phyloP scores from a whole-genome alignment of 768 basidiomycete genomes.

The Calvatia gigantea region DNA sequence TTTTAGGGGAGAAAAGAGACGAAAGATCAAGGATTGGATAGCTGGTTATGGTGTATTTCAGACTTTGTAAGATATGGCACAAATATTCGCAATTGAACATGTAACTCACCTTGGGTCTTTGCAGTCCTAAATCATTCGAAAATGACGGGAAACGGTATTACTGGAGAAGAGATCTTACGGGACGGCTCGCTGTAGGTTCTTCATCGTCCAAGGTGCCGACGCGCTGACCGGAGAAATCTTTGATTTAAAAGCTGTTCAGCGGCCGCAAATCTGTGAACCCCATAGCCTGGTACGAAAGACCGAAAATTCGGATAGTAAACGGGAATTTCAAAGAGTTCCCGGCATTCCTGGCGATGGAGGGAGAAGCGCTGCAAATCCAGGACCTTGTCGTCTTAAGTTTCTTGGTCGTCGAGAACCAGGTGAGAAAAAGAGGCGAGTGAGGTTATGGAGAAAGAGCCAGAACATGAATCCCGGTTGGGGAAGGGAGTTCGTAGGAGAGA shows the following conservation, averaged over 20 bases:
- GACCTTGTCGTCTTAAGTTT: not conserved
- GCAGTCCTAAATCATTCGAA: constrained; percentile 3
- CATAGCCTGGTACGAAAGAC: constrained; percentile 2
- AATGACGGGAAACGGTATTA: not conserved
- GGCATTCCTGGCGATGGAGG: constrained; percentile 1
- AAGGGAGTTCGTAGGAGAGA: no score
- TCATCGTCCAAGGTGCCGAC: not conserved
- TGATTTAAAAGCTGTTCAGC: not conserved
- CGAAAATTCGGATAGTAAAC: not conserved
- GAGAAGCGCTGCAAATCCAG: not conserved
- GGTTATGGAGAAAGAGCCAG: not conserved
- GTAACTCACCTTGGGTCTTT: not conserved
- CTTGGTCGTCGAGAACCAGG: not conserved
- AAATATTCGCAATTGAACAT: not conserved
- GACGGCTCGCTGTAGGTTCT: not conserved
- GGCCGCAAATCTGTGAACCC: not conserved
- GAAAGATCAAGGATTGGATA: constrained; percentile 1
- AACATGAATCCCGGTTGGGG: no score
- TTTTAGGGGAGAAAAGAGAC: not conserved
- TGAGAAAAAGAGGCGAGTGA: not conserved
- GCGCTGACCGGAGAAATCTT: not conserved
- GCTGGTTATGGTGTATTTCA: not conserved
- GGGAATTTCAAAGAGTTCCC: not conserved
- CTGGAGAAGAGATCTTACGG: not conserved
- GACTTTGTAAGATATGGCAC: constrained; percentile 1